Evolutionary conservation across 2,329 filamentous ascomycete species (phyloP).

Genomic region (Botrytis fragariae): DNA sequence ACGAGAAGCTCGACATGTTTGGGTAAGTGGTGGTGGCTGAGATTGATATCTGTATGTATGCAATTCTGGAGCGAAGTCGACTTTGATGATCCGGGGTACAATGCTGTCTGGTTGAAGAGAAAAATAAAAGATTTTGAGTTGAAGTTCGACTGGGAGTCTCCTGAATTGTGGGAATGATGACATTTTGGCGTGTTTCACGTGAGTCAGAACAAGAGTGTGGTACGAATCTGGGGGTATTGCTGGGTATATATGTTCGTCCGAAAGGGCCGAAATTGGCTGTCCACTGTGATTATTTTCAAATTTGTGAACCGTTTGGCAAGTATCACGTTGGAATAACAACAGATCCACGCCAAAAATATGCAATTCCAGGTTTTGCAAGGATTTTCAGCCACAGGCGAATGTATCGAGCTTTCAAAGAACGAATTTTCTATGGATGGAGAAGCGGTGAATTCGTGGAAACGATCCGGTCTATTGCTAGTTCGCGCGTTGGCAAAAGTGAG

Average conservation of each 20-base stretch:
- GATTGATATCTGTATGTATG: not conserved
- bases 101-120: slow-evolving; percentile 3
- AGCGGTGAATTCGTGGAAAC: not conserved
- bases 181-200: not conserved
- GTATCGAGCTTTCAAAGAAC: not conserved
- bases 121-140: slow-evolving; percentile 8
- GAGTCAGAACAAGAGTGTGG: not conserved
- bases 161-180: slow-evolving; percentile 9
- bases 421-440: not conserved
- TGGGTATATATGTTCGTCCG: not conserved
- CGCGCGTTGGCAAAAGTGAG: not conserved
- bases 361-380: not conserved
- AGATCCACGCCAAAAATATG: not conserved
- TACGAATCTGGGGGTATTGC: no score
- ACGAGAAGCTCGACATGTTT: slow-evolving; percentile 3
- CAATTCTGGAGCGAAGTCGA: not conserved
- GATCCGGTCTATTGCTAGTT: not conserved
- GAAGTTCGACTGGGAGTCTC: slow-evolving; percentile 6
- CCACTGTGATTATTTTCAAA: not conserved
- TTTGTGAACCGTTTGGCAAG: not conserved
- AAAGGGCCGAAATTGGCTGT: not conserved
- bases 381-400: not conserved
- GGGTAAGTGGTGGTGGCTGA: slow-evolving; percentile 4
- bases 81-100: not conserved
- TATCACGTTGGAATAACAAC: not conserved